These are phyloP conservation scores for Hypoxylon sp. DNA, from an alignment of 2,329 filamentous ascomycete genomes.

Conservation along the genomic window DNA sequence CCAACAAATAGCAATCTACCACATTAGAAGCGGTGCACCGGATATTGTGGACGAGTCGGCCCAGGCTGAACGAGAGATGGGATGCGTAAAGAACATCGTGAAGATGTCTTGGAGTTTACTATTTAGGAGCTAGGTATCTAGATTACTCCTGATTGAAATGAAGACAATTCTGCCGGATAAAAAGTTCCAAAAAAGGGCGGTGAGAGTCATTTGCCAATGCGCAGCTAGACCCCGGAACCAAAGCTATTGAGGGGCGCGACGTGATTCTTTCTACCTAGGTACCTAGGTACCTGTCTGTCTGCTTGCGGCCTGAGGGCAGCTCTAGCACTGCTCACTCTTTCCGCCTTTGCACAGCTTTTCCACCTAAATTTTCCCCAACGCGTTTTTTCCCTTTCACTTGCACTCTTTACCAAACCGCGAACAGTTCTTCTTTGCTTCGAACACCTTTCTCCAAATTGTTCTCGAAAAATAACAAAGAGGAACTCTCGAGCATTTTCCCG, in stretches of 20 bases:
- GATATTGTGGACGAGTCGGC: too few species aligned
- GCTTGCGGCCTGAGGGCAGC: slow-evolving; percentile 29
- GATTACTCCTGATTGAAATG: background rate
- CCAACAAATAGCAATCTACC: background rate
- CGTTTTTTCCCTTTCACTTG: slow-evolving; percentile 25
- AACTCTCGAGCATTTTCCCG: background rate
- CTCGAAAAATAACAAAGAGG: slow-evolving; percentile 14
- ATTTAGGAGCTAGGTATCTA: background rate
- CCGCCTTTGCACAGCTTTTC: slow-evolving; percentile 17
- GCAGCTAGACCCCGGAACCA: slow-evolving; percentile 2
- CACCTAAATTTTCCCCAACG: slow-evolving; percentile 25
- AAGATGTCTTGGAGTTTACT: background rate
- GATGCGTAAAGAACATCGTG: background rate
- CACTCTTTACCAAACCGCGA: slow-evolving; percentile 22
- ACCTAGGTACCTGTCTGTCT: slow-evolving; percentile 15
- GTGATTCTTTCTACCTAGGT: slow-evolving; percentile 12
- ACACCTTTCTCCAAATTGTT: slow-evolving; percentile 20
- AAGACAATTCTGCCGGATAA: slow-evolving; percentile 7
- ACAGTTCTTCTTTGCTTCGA: slow-evolving; percentile 25
- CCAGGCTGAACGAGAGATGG: too few species aligned
- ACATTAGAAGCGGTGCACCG: background rate
- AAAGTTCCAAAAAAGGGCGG: background rate
- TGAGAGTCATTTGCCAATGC: slow-evolving; percentile 10
- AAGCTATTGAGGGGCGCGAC: slow-evolving; percentile 35
- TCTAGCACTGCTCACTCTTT: background rate